Evolutionary conservation across 495 filamentous ascomycete genomes (phyloP), one percentile per base, ranked within the genome.

Genomic region (Neurospora intermedia): DNA sequence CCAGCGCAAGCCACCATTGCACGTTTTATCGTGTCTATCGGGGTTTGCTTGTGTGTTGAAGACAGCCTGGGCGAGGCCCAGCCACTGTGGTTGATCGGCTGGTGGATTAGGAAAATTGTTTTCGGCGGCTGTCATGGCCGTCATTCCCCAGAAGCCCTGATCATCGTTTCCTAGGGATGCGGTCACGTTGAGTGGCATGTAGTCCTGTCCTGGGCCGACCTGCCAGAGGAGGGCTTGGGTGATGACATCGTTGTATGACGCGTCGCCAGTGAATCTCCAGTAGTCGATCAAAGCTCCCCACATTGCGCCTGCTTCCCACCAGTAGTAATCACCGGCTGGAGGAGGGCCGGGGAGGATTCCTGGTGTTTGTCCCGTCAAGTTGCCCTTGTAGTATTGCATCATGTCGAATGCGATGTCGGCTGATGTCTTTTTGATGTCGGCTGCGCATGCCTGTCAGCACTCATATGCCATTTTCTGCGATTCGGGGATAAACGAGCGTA

Each of bases 131-230:
- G 89, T 85, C 88, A 96, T 89, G 46, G 88, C 89, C 48, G 92
- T 85, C 82, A 93, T 89, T 70, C 83, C 90, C 92, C 91, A 93
- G 79, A 93, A 93, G 66, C 81, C 87, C 79, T 94, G 92, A 77
- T 96, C 93, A 77, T 96, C 93, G 76, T 96, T 96, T 43, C 93
- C 93, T 74, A 93, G 88, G 0, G 91, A 91, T 70, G 88, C 85
- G 27, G 90, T 92, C 73, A 92, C 91, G 80, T 96, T 95, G 39
- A 77, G 79, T 9, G 89, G 88, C 80, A 90, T 89, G 83, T 88
- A 94, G 80, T 94, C 88, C 70, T 87, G 76, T 73, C 88, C 78
- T 27, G 87, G 84, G 31, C 91, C 92, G 48, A 88, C 87, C 78
- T 95, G 92, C 77, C 79, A 87, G 69, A 92, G 85, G 84, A 95